These are phyloP conservation scores for Rhodotorula toruloides DNA, from an alignment of 768 basidiomycete species.

Conservation along the genomic window DNA sequence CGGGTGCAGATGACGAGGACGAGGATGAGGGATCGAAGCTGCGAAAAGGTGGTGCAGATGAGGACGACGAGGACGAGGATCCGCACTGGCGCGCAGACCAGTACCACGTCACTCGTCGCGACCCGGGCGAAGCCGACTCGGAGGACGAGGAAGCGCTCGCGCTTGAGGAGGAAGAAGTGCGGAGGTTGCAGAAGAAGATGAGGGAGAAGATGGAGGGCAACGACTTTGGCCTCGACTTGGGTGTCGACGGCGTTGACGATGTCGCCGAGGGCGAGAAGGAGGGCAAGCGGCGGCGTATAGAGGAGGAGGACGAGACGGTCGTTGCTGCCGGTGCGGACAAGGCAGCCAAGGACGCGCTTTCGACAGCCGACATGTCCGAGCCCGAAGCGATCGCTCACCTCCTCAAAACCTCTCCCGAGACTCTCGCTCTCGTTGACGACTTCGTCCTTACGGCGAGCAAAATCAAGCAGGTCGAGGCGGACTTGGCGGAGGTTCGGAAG, in stretches of 20 bases:
- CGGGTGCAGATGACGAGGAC: background rate
- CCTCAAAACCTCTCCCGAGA: slow-evolving; percentile 38
- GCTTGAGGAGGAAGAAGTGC: slow-evolving; percentile 40
- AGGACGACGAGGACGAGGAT: slow-evolving; percentile 27
- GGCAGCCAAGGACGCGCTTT: background rate
- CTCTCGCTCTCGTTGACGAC: slow-evolving; percentile 42
- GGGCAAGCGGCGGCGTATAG: background rate
- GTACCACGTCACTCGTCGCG: slow-evolving; percentile 34
- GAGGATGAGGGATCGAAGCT: background rate
- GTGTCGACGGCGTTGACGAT: background rate
- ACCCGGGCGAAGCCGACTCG: slow-evolving; percentile 35
- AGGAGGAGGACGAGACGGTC: background rate
- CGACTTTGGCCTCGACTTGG: slow-evolving; percentile 34
- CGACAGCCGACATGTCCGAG: slow-evolving; percentile 16
- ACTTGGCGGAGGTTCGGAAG: slow-evolving; percentile 16
- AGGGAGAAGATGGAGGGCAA: slow-evolving; percentile 14
- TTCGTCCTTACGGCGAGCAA: slow-evolving; percentile 30
- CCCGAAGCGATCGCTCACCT: slow-evolving; percentile 40
- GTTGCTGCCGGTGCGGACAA: slow-evolving; percentile 5
- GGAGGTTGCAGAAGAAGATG: slow-evolving; percentile 37
- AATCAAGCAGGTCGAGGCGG: slow-evolving; percentile 30
- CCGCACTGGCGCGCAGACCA: slow-evolving; percentile 31
- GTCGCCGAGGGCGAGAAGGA: background rate
- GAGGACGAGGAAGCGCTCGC: slow-evolving; percentile 39
- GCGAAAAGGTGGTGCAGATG: background rate